Evolutionary conservation across 805 yeast species (phyloP).

Genomic region (Hanseniaspora hatyaiensis): DNA sequence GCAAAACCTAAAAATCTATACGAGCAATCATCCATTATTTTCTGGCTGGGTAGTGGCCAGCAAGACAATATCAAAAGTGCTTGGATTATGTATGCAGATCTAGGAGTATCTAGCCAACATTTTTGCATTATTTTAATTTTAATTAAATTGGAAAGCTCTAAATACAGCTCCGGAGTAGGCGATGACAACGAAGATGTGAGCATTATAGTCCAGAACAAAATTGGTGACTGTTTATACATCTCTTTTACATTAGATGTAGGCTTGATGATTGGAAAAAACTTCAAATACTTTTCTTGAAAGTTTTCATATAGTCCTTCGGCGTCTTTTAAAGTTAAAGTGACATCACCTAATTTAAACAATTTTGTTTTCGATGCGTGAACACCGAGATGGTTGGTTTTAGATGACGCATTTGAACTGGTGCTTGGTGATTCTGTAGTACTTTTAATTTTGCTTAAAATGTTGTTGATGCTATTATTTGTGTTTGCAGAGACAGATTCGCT

Average conservation of each 20-base stretch:
- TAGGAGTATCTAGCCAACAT: constrained; percentile 85
- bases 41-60: constrained; percentile 91
- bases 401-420: constrained; percentile 7
- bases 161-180: constrained; percentile 74
- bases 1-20: constrained; percentile 83
- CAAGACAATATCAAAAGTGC: constrained; percentile 71
- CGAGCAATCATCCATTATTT: constrained; percentile 82
- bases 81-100: constrained; percentile 88
- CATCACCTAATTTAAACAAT: constrained; percentile 69
- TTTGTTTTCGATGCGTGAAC: no score
- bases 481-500: constrained; percentile 21
- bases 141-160: constrained; percentile 60
- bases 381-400: no score
- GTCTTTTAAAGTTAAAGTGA: constrained; percentile 48
- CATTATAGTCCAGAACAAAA: constrained; percentile 84
- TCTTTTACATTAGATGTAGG: constrained; percentile 46
- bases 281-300: constrained; percentile 56
- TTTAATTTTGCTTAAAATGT: constrained; percentile 15
- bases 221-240: constrained; percentile 68
- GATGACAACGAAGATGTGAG: constrained; percentile 76
- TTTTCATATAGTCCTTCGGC: constrained; percentile 63
- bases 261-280: constrained; percentile 65
- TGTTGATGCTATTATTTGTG: constrained; percentile 20
- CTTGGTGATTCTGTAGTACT: constrained; percentile 17
- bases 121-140: constrained; percentile 82